These are phyloP conservation scores for Helenozyma baotianmanensis DNA, from an alignment of 805 yeast genomes.

Conservation along the genomic window DNA sequence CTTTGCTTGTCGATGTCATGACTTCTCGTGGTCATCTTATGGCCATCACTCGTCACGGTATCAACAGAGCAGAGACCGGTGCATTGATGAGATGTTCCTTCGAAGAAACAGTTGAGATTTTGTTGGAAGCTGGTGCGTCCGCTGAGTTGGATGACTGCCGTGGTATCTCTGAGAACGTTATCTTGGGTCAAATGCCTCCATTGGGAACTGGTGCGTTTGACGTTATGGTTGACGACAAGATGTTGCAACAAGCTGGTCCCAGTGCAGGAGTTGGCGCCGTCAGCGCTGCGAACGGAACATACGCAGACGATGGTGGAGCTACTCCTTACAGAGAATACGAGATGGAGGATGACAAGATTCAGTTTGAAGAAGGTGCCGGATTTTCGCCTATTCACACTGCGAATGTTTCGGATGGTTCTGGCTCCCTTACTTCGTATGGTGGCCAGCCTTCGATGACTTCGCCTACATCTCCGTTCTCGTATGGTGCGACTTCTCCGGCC, in stretches of 20 bases:
- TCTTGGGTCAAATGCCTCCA: constrained; percentile 97
- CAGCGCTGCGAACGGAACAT: constrained; percentile 21
- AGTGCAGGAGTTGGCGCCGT: constrained; percentile 40
- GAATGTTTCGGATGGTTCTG: constrained; percentile 64
- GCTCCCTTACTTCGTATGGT: constrained; percentile 86
- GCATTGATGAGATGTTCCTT: constrained; percentile 99
- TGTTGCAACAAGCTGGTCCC: constrained; percentile 59
- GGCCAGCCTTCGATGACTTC: constrained; percentile 52
- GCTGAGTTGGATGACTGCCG: constrained; percentile 98
- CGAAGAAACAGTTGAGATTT: constrained; percentile 97
- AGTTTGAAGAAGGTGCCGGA: constrained; percentile 67
- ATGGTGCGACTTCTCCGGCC: constrained; percentile 44
- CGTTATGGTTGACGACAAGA: constrained; percentile 87
- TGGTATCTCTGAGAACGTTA: constrained; percentile 97
- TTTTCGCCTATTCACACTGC: constrained; percentile 96
- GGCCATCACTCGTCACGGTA: constrained; percentile 99
- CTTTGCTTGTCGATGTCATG: constrained; percentile 95
- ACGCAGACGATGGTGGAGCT: constrained; percentile 62
- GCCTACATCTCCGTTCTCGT: constrained; percentile 57
- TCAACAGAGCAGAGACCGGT: constrained; percentile 97
- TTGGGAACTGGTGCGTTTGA: constrained; percentile 98
- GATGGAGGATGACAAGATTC: constrained; percentile 55
- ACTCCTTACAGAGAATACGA: constrained; percentile 82
- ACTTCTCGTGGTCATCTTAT: constrained; percentile 96
- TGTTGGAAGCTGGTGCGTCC: constrained; percentile 96